These are phyloP conservation scores for Capsella rubella DNA, from an alignment of 441 rosid species.

Conservation along the genomic window DNA sequence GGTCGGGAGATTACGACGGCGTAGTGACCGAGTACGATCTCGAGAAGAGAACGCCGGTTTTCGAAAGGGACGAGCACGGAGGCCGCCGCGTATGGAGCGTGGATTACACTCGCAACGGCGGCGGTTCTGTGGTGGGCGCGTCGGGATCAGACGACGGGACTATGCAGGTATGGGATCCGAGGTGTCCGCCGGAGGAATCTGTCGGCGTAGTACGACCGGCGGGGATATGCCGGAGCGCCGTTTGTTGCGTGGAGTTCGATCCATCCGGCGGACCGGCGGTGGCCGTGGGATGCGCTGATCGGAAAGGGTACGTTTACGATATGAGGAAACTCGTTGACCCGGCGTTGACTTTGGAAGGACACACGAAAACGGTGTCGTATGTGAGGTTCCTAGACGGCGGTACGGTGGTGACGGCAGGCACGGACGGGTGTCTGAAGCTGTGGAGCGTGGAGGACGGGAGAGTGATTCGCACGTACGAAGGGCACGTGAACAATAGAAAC, in stretches of 20 bases:
- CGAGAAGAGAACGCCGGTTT: conserved; percentile 62
- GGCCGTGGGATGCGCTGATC: conserved; percentile 81
- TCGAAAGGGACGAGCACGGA: conserved; percentile 94
- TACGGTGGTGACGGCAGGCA: conserved; percentile 61
- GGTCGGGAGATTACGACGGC: conserved; percentile 91
- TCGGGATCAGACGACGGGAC: conserved; percentile 95
- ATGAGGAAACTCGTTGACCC: conserved; percentile 64
- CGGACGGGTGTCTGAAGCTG: conserved; percentile 75
- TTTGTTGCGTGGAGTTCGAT: conserved; percentile 82
- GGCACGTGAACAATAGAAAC: conserved; percentile 73
- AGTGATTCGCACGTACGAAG: conserved; percentile 64
- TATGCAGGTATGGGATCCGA: conserved; percentile 87
- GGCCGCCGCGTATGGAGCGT: conserved; percentile 93
- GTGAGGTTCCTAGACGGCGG: conserved; percentile 56
- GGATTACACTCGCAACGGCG: conserved; percentile 57
- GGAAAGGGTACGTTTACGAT: conserved; percentile 71
- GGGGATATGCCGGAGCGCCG: conserved; percentile 47
- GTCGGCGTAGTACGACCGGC: conserved; percentile 59
- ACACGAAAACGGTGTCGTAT: conserved; percentile 73
- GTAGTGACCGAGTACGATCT: conserved; percentile 85
- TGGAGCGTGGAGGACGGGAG: conserved; percentile 55
- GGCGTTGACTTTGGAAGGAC: conserved; percentile 58
- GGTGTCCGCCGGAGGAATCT: conserved; percentile 55
- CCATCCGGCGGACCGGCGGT: conserved; percentile 60
- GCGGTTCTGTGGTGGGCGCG: conserved; percentile 59